Base-by-base conservation (phyloP, 1,284 basidiomycete genomes). In the Bjerkandera adusta region DNA sequence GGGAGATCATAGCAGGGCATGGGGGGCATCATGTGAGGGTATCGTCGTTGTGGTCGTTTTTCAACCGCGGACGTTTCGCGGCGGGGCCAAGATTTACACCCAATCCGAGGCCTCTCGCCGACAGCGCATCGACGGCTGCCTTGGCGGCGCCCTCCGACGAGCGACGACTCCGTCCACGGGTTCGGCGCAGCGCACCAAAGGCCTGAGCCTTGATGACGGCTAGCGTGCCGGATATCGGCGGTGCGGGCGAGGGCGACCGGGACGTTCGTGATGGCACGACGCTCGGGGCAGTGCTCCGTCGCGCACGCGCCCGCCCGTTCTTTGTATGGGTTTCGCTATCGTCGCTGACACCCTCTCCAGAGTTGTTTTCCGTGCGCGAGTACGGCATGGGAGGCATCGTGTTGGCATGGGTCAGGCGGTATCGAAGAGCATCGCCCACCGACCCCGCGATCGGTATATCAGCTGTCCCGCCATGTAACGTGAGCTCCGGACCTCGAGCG, bases 181-280 rank as follows among this genome's bases (percentile, higher is more conserved):
- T 86, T 62, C 88, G 75, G 43, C 89, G 83, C 55, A 89, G 71
- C 13, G 86, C 86, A 33, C 89, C 89, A 60, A 90, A 91, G 26
- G 89, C 83, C 62, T 90, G 87, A 34, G 88, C 88, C 67, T 91
- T 91, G 68, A 91, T 89, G 48, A 91, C 87, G 40, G 89, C 87
- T 39, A 91, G 76, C 22, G 89, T 91, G 24, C 86, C 83, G 38
- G 84, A 88, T 59, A 89, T 75, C 18, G 78, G 74, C 45, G 78
- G 70, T 46, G 57, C 54, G 18, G 85, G 82, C n/a, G 84, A 85
- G 43, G 83, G 83, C n/a, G 87, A 86, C 50, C 81, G 81, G 16
- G 83, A 81, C 39, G 71, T 68, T 45, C 72, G 73, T 18, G 76
- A 68, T 15, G 18, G 5, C 34, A 15, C 43, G 34, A 25, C 30